Percentiles rank a stretch among this genome's conserved stretches.
Evolutionary conservation across 2,329 filamentous ascomycete genomes (phyloP).

Genomic region (Leptographium lundbergii): DNA sequence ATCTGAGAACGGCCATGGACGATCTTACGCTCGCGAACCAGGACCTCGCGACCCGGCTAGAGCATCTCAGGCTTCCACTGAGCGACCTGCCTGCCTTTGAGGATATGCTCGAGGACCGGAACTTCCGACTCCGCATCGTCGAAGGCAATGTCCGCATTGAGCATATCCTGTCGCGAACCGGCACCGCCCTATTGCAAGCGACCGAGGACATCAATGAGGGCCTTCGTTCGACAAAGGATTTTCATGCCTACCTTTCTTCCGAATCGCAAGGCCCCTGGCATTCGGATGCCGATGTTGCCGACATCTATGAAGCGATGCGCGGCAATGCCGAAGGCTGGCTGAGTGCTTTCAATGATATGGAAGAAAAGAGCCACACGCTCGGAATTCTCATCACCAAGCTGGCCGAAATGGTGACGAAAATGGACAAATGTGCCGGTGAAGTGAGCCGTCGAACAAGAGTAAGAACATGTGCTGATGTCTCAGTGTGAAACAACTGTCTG

Average conservation of each 20-base stretch:
- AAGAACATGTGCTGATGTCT: constrained; percentile 19
- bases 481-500: neutral
- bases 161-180: constrained; percentile 72
- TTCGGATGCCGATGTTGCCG: constrained; percentile 35
- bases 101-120: constrained; percentile 72
- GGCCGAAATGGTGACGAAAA: constrained; percentile 66
- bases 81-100: constrained; percentile 75
- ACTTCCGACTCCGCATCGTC: constrained; percentile 70
- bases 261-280: constrained; percentile 51
- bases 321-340: constrained; percentile 88
- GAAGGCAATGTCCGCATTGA: constrained; percentile 86
- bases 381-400: constrained; percentile 60
- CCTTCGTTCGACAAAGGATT: constrained; percentile 59
- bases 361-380: constrained; percentile 58
- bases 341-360: constrained; percentile 63
- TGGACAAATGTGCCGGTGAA: constrained; percentile 72
- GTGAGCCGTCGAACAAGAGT: constrained; percentile 69
- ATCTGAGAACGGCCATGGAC: constrained; percentile 73
- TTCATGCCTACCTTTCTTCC: constrained; percentile 60
- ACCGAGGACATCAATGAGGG: constrained; percentile 71
- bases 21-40: constrained; percentile 67
- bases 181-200: constrained; percentile 60
- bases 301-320: constrained; percentile 81
- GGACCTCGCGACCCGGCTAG: constrained; percentile 70
- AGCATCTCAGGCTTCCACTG: constrained; percentile 70